Percentiles rank a stretch among this genome's conserved stretches.
These are phyloP conservation scores for Fraxinus albicans DNA, from an alignment of 305 asterid species.

Conservation along the genomic window DNA sequence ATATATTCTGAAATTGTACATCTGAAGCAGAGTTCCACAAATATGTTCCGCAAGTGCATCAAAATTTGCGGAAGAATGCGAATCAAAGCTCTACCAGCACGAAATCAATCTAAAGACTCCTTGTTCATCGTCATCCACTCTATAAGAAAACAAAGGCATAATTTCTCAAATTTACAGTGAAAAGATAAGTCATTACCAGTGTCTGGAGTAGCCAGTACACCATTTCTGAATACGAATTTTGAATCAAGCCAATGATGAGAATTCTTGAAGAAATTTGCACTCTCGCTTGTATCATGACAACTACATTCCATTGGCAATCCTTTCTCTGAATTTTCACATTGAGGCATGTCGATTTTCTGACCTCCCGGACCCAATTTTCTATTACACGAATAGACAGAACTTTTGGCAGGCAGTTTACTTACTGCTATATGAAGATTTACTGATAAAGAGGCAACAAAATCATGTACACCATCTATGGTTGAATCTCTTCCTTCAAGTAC, in stretches of 20 bases:
- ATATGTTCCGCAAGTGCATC: slow-evolving; percentile 47
- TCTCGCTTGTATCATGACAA: slow-evolving; percentile 40
- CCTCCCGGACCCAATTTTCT: slow-evolving; percentile 19
- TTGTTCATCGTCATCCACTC: slow-evolving; percentile 63
- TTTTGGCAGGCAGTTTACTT: slow-evolving; percentile 37
- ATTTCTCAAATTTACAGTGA: slow-evolving; percentile 73
- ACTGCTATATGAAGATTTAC: slow-evolving; percentile 61
- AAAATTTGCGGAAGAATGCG: slow-evolving; percentile 46
- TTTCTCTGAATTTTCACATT: slow-evolving; percentile 26
- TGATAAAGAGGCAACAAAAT: slow-evolving; percentile 67
- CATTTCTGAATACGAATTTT: slow-evolving; percentile 56
- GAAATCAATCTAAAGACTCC: slow-evolving; percentile 36
- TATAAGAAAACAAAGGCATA: slow-evolving; percentile 83
- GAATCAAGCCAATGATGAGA: slow-evolving; percentile 27
- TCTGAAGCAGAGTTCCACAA: slow-evolving; percentile 19
- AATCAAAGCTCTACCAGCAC: slow-evolving; percentile 21
- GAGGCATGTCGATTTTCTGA: slow-evolving; percentile 22
- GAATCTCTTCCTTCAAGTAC: slow-evolving; percentile 34
- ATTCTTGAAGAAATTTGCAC: slow-evolving; percentile 12
- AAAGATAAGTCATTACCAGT: slow-evolving; percentile 38
- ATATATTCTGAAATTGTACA: slow-evolving; percentile 12
- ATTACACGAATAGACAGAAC: slow-evolving; percentile 15
- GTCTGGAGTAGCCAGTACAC: slow-evolving; percentile 51
- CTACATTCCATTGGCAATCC: slow-evolving; percentile 43
- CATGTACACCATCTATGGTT: slow-evolving; percentile 66